Conservation (phyloP, 2,329 filamentous ascomycete genomes). For the Epichloe baconii region DNA sequence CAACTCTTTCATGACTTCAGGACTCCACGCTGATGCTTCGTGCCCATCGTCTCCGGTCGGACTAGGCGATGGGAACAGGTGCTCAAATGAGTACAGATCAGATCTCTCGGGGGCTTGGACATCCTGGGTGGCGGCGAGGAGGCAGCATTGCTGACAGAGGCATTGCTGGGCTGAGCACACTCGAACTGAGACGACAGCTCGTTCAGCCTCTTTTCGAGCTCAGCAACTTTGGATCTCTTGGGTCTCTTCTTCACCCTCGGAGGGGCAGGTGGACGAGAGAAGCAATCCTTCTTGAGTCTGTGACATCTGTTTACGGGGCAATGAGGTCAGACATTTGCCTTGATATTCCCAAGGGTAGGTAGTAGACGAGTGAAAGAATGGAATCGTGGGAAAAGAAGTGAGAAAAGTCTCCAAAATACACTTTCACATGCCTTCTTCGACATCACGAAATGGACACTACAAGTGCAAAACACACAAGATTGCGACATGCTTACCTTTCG, state of each 20-base stretch:
- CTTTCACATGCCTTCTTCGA: background rate
- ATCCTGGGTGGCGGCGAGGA: constrained; percentile 4
- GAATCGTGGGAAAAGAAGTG: background rate
- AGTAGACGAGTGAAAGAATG: background rate
- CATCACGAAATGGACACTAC: background rate
- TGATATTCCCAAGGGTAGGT: too few species aligned
- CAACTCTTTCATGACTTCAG: constrained; percentile 11
- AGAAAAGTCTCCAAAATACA: background rate
- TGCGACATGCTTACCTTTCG: constrained; percentile 27
- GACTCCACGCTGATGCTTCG: constrained; percentile 11
- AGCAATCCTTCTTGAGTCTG: constrained; percentile 33
- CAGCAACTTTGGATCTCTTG: constrained; percentile 35
- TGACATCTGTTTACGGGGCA: constrained; percentile 26
- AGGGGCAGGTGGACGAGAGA: constrained; percentile 33
- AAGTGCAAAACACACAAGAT: background rate
- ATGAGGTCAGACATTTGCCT: background rate
- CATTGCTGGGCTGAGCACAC: constrained; percentile 10
- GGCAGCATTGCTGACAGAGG: constrained; percentile 3
- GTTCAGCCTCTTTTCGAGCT: constrained; percentile 36
- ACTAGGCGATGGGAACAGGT: constrained; percentile 22
- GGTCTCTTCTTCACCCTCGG: constrained; percentile 32
- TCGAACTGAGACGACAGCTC: constrained; percentile 34
- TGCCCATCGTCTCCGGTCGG: constrained; percentile 12
- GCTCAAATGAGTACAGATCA: constrained; percentile 17
- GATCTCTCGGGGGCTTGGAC: constrained; percentile 8